Percentiles rank a stretch among this genome's conserved stretches.
Evolutionary conservation across 179 eudicot species (phyloP).

Genomic region (Amaranthus tricolor): DNA sequence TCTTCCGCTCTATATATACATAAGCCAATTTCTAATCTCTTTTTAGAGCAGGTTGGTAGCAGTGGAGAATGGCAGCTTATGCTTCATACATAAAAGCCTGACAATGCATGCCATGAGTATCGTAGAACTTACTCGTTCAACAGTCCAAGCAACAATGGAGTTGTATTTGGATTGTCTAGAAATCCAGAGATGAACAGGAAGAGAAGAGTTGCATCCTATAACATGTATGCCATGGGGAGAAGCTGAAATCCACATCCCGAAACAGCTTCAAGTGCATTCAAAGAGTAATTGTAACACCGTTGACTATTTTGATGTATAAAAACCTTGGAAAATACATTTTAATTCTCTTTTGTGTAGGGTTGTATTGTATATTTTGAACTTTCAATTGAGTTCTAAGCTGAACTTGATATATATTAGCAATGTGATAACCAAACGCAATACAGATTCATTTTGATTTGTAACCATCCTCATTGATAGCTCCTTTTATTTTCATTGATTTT

Average conservation of each 20-base stretch:
- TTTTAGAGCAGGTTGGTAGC: too few relatives aligned
- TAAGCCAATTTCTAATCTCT: too few relatives aligned
- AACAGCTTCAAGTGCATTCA: slow-evolving; percentile 51
- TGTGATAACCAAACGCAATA: too few relatives aligned
- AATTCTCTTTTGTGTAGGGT: too few relatives aligned
- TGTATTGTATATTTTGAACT: too few relatives aligned
- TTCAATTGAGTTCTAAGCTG: too few relatives aligned
- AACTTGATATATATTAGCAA: too few relatives aligned
- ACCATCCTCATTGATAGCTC: too few relatives aligned
- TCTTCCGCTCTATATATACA: too few relatives aligned
- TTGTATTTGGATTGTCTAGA: slow-evolving; percentile 30
- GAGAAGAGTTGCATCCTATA: slow-evolving; percentile 46
- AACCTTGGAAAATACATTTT: too few relatives aligned
- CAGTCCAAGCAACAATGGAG: slow-evolving; percentile 35
- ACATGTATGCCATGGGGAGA: slow-evolving; percentile 41
- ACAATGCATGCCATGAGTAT: slow-evolving; percentile 17
- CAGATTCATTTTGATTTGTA: too few relatives aligned
- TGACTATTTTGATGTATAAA: slow-evolving; percentile 35
- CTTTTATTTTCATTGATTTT: too few relatives aligned
- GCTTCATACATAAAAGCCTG: slow-evolving; percentile 31
- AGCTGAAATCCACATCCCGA: slow-evolving; percentile 37
- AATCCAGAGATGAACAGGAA: slow-evolving; percentile 42
- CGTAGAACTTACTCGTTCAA: slow-evolving; percentile 37
- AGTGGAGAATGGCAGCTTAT: slow-evolving; percentile 43
- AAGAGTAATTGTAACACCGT: slow-evolving; percentile 24